Evolutionary conservation across 1,284 basidiomycete species (phyloP).

Genomic region (Trichosporon sp.): DNA sequence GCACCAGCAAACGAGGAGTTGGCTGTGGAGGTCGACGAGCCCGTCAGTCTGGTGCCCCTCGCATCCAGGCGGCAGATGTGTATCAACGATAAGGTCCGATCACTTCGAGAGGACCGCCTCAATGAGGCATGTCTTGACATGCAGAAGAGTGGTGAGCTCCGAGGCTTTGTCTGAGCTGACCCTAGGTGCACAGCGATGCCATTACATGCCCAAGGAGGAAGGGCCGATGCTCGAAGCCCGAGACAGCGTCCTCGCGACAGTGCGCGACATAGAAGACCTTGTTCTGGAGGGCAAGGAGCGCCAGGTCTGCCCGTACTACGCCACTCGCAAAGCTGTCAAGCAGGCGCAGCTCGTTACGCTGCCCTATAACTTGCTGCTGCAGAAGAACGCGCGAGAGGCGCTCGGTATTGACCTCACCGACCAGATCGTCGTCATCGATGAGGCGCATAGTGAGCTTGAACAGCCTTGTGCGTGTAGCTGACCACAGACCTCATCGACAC

Average conservation of each 20-base stretch:
- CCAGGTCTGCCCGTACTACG: constrained; percentile 90
- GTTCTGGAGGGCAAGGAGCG: constrained; percentile 68
- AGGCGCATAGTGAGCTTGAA: constrained; percentile 83
- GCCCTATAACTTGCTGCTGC: constrained; percentile 90
- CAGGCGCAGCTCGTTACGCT: constrained; percentile 89
- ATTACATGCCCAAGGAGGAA: constrained; percentile 75
- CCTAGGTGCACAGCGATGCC: constrained; percentile 68
- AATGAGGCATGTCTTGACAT: constrained; percentile 91
- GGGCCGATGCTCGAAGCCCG: constrained; percentile 77
- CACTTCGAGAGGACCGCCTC: constrained; percentile 66
- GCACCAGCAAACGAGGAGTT: background rate
- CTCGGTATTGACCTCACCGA: constrained; percentile 79
- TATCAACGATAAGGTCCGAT: constrained; percentile 72
- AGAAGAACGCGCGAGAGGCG: constrained; percentile 79
- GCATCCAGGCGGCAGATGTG: constrained; percentile 93
- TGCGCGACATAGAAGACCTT: constrained; percentile 94
- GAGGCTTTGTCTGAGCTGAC: constrained; percentile 16
- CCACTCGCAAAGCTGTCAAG: constrained; percentile 78
- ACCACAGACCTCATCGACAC: constrained; percentile 78
- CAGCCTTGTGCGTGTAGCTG: background rate
- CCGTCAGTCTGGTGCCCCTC: constrained; percentile 69
- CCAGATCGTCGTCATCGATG: constrained; percentile 89
- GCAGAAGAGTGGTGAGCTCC: constrained; percentile 66
- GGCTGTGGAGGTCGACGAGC: constrained; percentile 18
- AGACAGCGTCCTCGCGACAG: constrained; percentile 81